Evolutionary conservation across 345 rosid species (phyloP), one percentile per base, ranked within the genome.

Genomic region (Arabidopsis arenosa): DNA sequence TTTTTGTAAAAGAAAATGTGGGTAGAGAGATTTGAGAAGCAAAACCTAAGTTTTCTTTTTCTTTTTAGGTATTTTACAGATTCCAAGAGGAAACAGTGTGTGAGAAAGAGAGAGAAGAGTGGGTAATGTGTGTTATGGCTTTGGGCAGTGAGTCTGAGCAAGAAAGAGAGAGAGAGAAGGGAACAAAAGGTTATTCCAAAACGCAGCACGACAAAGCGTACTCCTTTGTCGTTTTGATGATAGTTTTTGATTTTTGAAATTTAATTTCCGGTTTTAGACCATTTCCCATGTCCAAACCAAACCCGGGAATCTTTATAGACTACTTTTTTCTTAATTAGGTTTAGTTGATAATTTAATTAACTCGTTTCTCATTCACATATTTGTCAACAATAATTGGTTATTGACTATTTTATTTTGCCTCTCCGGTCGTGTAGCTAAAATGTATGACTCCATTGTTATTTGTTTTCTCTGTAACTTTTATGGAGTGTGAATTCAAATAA

Each of bases 201-300:
- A 73, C 82, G 82, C 82, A 79, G 79, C 58, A 70, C 57, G 79
- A 79, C 72, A 77, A 65, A 69, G 82, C 11, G 76, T 70, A 75
- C 78, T 10, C 64, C 48, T 63, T 79, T 82, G 85, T 81, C 82
- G 80, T 82, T 82, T 79, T 63, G 70, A 33, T 13, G 23, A 7
- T 33, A 5, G 43, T n/a, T 49, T 76, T 71, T 56, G 9, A 54
- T 33, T 70, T 65, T 65, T 78, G 32, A 69, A 78, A 18, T 23
- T 48, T 21, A n/a, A 45, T 63, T 62, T 63, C 70, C 61, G 52
- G 58, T 69, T 70, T 70, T 15, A 10, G 56, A 53, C 68, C 51
- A 23, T 44, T 54, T 39, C 45, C 28, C 7, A 17, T 36, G 28
- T 59, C 63, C 63, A 15, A 36, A 59, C 49, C 70, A 18, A 35